phyloP scores from a whole-genome alignment of 805 yeast genomes.

The Blastobotrys robertii region DNA sequence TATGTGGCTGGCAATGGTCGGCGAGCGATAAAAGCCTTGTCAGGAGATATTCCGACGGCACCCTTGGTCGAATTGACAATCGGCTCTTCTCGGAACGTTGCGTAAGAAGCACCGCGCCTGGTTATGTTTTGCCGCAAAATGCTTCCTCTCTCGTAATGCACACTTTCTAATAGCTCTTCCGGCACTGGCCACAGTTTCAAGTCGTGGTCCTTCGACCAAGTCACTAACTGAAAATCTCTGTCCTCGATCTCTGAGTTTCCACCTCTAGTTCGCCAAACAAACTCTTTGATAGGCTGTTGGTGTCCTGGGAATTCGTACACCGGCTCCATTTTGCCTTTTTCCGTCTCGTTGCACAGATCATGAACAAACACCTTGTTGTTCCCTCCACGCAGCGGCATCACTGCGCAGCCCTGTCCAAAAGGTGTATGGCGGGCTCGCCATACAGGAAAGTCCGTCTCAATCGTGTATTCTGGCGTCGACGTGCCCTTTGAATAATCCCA shows the following conservation, averaged over 20 bases:
- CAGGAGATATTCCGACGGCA: constrained; percentile 5
- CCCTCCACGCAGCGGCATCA: constrained; percentile 89
- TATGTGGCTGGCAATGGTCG: background rate
- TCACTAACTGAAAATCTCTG: constrained; percentile 80
- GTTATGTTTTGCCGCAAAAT: constrained; percentile 32
- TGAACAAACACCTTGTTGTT: constrained; percentile 49
- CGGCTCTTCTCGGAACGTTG: constrained; percentile 47
- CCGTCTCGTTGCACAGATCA: constrained; percentile 29
- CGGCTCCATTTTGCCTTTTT: constrained; percentile 38
- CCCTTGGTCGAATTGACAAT: background rate
- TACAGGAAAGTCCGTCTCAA: constrained; percentile 73
- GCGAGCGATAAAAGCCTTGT: background rate
- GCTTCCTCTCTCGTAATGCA: constrained; percentile 32
- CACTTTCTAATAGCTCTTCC: constrained; percentile 38
- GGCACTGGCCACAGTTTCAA: constrained; percentile 70
- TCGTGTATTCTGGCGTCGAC: constrained; percentile 43
- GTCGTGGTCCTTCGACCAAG: constrained; percentile 90
- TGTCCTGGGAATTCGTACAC: constrained; percentile 68
- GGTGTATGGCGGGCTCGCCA: constrained; percentile 85
- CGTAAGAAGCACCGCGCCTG: constrained; percentile 34
- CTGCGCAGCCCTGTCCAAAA: constrained; percentile 77
- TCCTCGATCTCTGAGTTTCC: constrained; percentile 42
- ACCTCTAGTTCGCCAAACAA: constrained; percentile 71
- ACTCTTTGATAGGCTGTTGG: constrained; percentile 74
- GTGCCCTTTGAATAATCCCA: constrained; percentile 47